These are phyloP conservation scores for Exsudoporus frostii DNA, from an alignment of 768 basidiomycete species.

Conservation along the genomic window DNA sequence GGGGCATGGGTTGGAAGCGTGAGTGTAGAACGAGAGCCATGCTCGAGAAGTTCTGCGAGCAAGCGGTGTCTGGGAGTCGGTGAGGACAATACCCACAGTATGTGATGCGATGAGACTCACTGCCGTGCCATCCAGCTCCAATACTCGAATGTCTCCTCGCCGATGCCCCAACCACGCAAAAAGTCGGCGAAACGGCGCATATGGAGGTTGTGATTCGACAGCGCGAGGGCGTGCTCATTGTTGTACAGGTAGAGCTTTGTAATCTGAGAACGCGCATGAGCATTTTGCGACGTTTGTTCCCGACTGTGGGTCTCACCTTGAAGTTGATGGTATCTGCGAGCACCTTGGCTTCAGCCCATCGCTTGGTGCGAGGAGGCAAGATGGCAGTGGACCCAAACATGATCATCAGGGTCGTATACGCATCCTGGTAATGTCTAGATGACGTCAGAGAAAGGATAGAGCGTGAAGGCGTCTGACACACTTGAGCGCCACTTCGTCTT, in stretches of 20 bases:
- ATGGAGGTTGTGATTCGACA: constrained; percentile 83
- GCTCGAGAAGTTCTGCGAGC: constrained; percentile 87
- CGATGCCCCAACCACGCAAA: constrained; percentile 90
- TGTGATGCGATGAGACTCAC: constrained; percentile 41
- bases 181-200: constrained; percentile 83
- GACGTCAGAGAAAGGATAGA: constrained; percentile 7
- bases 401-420: constrained; percentile 74
- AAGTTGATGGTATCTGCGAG: constrained; percentile 90
- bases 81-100: not conserved
- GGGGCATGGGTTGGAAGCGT: constrained; percentile 60
- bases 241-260: constrained; percentile 90
- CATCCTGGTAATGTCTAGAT: constrained; percentile 88
- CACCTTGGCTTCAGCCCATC: constrained; percentile 98
- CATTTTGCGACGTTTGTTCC: not conserved
- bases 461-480: constrained; percentile 36
- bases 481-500: constrained; percentile 92
- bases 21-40: constrained; percentile 65
- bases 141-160: constrained; percentile 94
- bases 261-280: constrained; percentile 47
- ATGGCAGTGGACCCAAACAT: constrained; percentile 90
- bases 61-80: constrained; percentile 65
- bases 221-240: constrained; percentile 75
- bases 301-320: constrained; percentile 51
- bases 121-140: constrained; percentile 97
- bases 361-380: constrained; percentile 87